Conservation (phyloP, 176 grass and related monocot species). For the Carex myosuroides region DNA sequence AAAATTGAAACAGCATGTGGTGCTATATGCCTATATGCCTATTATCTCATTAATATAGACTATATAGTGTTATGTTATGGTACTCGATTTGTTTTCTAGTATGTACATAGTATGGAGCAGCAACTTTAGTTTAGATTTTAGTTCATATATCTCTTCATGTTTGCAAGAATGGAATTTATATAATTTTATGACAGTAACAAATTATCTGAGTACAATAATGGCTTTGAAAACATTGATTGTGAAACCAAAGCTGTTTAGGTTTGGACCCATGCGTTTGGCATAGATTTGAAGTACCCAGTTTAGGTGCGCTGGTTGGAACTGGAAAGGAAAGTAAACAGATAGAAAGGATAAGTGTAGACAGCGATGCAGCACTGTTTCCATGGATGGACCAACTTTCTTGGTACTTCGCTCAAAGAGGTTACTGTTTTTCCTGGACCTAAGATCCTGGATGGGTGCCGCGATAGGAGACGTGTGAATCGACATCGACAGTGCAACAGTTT, state of each 20-base stretch:
- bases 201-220: background rate
- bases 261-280: background rate
- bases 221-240: background rate
- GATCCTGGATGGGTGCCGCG: constrained; percentile 22
- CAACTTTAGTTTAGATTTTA: background rate
- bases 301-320: constrained; percentile 17
- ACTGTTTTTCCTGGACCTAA: constrained; percentile 24
- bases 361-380: constrained; percentile 22
- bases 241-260: constrained; percentile 5
- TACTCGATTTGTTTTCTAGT: background rate
- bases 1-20: background rate
- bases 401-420: constrained; percentile 14
- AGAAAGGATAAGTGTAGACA: constrained; percentile 26
- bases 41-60: background rate
- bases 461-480: constrained; percentile 27
- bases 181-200: background rate
- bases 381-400: constrained; percentile 22
- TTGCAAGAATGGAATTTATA: background rate
- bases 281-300: constrained; percentile 1
- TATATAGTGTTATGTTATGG: background rate
- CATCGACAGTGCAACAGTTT: constrained; percentile 29
- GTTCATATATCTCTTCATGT: background rate
- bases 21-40: background rate
- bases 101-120: background rate
- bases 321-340: constrained; percentile 19